A percentile compares a stretch with the other conserved stretches of the same genome.
These are phyloP conservation scores for Pyrenophora graminea DNA, from an alignment of 2,329 filamentous ascomycete genomes.

Conservation along the genomic window DNA sequence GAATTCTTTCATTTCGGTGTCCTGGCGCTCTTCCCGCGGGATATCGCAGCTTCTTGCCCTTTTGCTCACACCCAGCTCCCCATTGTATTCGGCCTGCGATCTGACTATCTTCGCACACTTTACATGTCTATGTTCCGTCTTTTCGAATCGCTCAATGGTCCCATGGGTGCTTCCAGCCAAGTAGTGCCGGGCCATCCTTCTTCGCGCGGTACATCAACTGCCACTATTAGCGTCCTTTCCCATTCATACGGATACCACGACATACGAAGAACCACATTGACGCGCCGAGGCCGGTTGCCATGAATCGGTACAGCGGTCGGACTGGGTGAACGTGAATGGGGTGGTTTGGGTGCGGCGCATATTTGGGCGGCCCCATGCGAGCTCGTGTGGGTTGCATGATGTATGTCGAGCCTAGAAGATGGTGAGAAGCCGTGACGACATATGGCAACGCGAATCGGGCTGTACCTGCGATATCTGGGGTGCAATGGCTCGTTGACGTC, in stretches of 20 bases:
- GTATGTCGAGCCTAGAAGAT: conserved; percentile 24
- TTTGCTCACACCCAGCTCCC: background rate
- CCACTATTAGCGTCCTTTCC: conserved; percentile 23
- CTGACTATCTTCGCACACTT: background rate
- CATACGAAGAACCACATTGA: conserved; percentile 99
- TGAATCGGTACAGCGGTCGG: conserved; percentile 77
- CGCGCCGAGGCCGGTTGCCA: conserved; percentile 84
- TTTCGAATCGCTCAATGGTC: conserved; percentile 36
- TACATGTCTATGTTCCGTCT: background rate
- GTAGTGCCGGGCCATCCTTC: conserved; percentile 87
- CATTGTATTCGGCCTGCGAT: background rate
- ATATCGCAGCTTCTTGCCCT: background rate
- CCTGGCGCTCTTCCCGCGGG: conserved; percentile 5
- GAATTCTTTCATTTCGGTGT: background rate
- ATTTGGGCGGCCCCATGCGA: conserved; percentile 47
- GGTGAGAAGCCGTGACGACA: conserved; percentile 8
- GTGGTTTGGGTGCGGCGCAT: conserved; percentile 50
- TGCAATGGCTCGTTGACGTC: conserved; percentile 40
- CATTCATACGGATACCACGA: conserved; percentile 19
- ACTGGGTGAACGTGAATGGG: conserved; percentile 64
- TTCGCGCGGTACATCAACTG: conserved; percentile 95
- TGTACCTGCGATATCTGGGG: conserved; percentile 31
- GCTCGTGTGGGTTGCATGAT: conserved; percentile 34
- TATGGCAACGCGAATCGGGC: background rate
- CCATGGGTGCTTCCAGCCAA: conserved; percentile 86